Percentiles rank a stretch among this genome's conserved stretches.
Evolutionary conservation across 164 flowering plant genomes (phyloP).

Genomic region (Aristolochia contorta): DNA sequence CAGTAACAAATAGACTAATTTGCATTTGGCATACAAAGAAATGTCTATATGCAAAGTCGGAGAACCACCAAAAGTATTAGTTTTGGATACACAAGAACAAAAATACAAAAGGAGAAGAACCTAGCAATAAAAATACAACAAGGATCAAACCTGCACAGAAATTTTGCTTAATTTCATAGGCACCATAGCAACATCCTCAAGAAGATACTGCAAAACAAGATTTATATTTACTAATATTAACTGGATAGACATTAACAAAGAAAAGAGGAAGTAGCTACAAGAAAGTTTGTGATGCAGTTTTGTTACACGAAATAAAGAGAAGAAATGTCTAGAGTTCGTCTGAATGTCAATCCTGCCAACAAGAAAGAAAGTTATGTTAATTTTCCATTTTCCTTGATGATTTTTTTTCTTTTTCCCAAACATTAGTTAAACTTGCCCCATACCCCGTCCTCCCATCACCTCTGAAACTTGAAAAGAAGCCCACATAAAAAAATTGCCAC

Average conservation of each 20-base stretch:
- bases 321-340: conserved; percentile 68
- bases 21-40: no score
- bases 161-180: conserved; percentile 52
- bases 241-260: neutral
- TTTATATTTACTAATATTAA: no score
- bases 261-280: neutral
- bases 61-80: neutral
- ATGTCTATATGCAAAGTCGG: neutral
- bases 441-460: no score
- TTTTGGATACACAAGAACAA: neutral
- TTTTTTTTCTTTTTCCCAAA: no score
- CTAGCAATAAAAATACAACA: neutral
- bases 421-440: no score
- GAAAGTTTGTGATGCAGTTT: neutral
- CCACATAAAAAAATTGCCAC: no score
- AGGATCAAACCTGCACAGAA: conserved; percentile 54
- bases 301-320: conserved; percentile 69
- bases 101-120: neutral
- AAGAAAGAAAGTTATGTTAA: neutral
- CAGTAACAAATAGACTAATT: neutral
- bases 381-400: no score
- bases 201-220: conserved; percentile 57
- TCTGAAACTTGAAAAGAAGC: no score
- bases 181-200: conserved; percentile 75
- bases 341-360: conserved; percentile 88